Percentiles rank a stretch among this genome's conserved stretches.
phyloP scores from a whole-genome alignment of 148 eudicot species.

The Persicaria maculosa region DNA sequence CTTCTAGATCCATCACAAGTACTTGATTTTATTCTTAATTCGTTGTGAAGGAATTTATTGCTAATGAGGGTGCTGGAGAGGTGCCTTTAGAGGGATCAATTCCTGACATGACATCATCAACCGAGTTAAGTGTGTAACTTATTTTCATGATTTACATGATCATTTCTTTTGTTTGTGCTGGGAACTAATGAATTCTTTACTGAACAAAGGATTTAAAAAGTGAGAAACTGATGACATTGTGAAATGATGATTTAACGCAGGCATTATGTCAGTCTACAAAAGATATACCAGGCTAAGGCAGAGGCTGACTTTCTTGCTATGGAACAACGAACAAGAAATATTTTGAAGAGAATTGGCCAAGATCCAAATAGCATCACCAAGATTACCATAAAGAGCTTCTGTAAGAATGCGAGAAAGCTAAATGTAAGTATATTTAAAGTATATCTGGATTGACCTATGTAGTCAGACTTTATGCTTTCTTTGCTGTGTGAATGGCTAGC shows the following conservation, averaged over 20 bases:
- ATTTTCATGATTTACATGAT: background rate
- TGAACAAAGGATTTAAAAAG: background rate
- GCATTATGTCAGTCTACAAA: conserved; percentile 84
- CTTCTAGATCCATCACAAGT: background rate
- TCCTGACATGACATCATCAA: conserved; percentile 98
- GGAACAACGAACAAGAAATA: conserved; percentile 55
- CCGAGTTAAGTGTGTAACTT: conserved; percentile 51
- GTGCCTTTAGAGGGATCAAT: conserved; percentile 94
- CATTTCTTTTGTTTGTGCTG: background rate
- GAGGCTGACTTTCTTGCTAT: conserved; percentile 72
- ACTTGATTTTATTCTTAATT: background rate
- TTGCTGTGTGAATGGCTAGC: background rate
- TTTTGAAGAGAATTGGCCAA: conserved; percentile 73
- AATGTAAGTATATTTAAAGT: conserved; percentile 44
- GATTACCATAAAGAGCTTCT: conserved; percentile 60
- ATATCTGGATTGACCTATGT: background rate
- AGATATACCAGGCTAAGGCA: conserved; percentile 91
- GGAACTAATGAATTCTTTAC: background rate
- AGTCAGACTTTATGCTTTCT: background rate
- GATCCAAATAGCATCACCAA: conserved; percentile 72
- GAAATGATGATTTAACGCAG: conserved; percentile 26
- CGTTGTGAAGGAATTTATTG: conserved; percentile 65
- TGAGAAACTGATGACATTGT: background rate
- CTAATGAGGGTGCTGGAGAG: conserved; percentile 89
- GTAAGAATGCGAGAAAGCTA: conserved; percentile 91